Base-by-base conservation (phyloP, 129 eudicot genomes). In the Glebionis coronaria region DNA sequence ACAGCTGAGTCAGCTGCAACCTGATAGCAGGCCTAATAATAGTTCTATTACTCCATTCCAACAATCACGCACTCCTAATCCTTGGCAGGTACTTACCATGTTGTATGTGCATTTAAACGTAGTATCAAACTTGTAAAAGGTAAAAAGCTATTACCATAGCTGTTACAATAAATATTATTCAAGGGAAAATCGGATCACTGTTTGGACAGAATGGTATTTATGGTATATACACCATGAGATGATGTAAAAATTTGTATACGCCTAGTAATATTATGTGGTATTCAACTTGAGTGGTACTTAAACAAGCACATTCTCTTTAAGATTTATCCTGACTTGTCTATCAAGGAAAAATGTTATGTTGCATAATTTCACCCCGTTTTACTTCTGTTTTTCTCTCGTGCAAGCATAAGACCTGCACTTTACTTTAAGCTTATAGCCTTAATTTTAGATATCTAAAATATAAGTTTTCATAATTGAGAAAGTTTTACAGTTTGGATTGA, bases 1-100 rank as follows among this genome's bases (percentile, higher is more conserved):
- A 64, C 88, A 84, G 83, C 73, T 77, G 74, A 73, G 75, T 65
- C 87, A 80, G 68, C 65, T 70, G 35, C 85, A 76, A 76, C 74
- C 78, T 65, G 82, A 79, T 59, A 79, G 73, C 70, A 78, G 69
- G 80, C 13, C 46, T 29, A 63, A 65, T 35, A 78, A 55, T 76
- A 47, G 59, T 44, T 72, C 84, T 44, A 49, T 77, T 16, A 78
- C 78, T 14, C 76, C 90, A 35, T 84, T 82, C 58, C 87, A 80
- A 59, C 95, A 81, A 61, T 56, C 88, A 20, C 83, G 71, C 54
- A 72, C 85, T 68, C 85, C 89, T 40, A 75, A 67, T 52, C 76
- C 38, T 71, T 75, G 72, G 58, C 82, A 88, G 98, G 98, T 92
- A 78, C 20, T 58, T 57, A 57, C 63, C 42, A 23, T 28, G 9